Evolutionary conservation across 2,329 filamentous ascomycete genomes (phyloP), one percentile per base, ranked within the genome.

Genomic region (Metarhizium anisopliae): DNA sequence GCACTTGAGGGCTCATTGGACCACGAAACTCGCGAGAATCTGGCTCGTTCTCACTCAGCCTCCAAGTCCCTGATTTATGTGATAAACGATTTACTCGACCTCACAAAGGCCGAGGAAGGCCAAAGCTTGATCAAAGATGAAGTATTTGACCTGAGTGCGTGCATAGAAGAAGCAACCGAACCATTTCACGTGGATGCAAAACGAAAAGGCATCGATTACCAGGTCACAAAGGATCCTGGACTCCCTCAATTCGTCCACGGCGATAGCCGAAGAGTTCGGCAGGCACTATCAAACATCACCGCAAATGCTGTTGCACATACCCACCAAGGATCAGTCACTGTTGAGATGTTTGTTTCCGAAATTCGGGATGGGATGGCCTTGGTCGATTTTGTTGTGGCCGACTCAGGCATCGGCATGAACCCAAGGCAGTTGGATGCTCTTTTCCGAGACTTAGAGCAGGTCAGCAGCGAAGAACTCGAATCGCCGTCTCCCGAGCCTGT

Each of bases 1-100:
- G 91, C 91, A 0, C 73, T 96, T 1, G 91, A 96, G 70, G 90
- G 90, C 0, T 74, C 77, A 0, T 74, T 96, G 3, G 91, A 95
- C 60, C 75, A 82, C 16, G 91, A 95, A 65, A 95, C 89, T 0
- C 78, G 92, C 20, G 91, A 96, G 5, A 95, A 94, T 58, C 74
- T 96, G 6, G 80, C 87, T 0, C 87, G 85, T 61, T 95, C 91
- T 1, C 89, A 96, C 66, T 95, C 90, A 0, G 91, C 91, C 4
- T 96, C 91, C 0, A 95, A 95, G 65, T 95, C 90, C 0, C 74
- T 96, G 30, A 93, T 96, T 4, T 95, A 95, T 66, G 90, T 95
- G 10, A 96, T 96, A 72, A 96, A 96, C 61, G 91, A 96, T 67
- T 76, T 96, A 1, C 76, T 96, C 0, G 91, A 96, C 66, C 74